Evolutionary conservation across 805 yeast species (phyloP), one percentile per base, ranked within the genome.

Genomic region (Torulaspora delbrueckii): DNA sequence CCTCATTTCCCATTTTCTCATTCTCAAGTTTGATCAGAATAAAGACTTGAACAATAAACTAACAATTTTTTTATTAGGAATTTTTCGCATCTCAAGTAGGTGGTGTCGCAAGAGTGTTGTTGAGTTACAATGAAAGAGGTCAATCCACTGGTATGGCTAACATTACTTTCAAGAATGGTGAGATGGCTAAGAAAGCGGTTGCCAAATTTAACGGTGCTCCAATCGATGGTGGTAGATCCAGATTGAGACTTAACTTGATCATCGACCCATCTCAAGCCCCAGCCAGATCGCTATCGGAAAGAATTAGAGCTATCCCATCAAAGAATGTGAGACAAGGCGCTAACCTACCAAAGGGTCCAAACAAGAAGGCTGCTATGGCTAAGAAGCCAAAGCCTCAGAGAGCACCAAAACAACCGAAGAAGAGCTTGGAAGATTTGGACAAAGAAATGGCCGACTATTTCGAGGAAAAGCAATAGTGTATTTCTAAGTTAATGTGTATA

Each of bases 391-490:
- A 60, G 40, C 66, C 68, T 50, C 60, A 57, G 48, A 70, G 59
- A 56, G 56, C 34, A 13, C 22, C 59, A 56, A 70, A 63, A 54
- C 68, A 64, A 55, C 73, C 76, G 48, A 75, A 77, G 71, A 89
- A 89, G 78, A 81, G 96, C 43, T 75, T 86, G 53, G 98, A 86
- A 67, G 91, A 93, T 71, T 80, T 91, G 64, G 99, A 93, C 71
- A 96, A 90, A 66, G 98, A 91, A 73, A 91, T 93, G 99, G 85
- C 89, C 52, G 98, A 90, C 65, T 91, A 91, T 73, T 90, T 91
- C 59, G 81, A 80, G 52, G 69, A 69, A 43, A 62, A 60, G 50
- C 55, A 60, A 46, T 55, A 53, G 34, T 13, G 14, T 14, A 27
- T 13, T 5, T 30, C 8, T 19, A 18, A 39, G 18, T 25, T 32